phyloP scores from a whole-genome alignment of 148 eudicot genomes.

The Arbutus unedo region DNA sequence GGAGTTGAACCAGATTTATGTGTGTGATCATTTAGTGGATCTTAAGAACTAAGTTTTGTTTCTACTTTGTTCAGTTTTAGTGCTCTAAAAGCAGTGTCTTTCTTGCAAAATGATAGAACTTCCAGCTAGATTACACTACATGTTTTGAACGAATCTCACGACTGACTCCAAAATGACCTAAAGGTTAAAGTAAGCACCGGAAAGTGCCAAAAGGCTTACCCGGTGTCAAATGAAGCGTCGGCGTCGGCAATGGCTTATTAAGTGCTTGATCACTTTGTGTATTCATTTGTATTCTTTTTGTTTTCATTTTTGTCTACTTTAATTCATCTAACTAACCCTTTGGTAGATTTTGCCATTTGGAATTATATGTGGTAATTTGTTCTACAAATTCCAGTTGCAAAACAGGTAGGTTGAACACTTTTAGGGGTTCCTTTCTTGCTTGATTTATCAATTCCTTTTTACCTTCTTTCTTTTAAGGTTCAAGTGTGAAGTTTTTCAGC shows the following conservation, averaged over 20 bases:
- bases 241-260: not conserved
- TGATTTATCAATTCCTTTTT: not conserved
- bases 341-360: not conserved
- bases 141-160: not conserved
- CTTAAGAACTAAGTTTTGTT: not conserved
- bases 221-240: not conserved
- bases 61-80: not conserved
- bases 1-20: not conserved
- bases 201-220: conserved; percentile 1
- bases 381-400: not conserved
- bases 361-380: not conserved
- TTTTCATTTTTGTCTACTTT: not conserved
- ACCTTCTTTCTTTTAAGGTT: conserved; percentile 6
- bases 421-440: not conserved
- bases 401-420: not conserved
- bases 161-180: not conserved
- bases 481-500: conserved; percentile 6
- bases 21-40: not conserved
- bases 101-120: not conserved
- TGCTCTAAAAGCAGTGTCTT: not conserved
- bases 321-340: not conserved
- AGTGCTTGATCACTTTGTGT: not conserved
- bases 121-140: not conserved
- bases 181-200: not conserved
- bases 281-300: not conserved